A percentile compares a stretch with the other conserved stretches of the same genome.
These are phyloP conservation scores for Saccharomycopsis hybrid DNA, from an alignment of 1,139 yeast species.

Conservation along the genomic window DNA sequence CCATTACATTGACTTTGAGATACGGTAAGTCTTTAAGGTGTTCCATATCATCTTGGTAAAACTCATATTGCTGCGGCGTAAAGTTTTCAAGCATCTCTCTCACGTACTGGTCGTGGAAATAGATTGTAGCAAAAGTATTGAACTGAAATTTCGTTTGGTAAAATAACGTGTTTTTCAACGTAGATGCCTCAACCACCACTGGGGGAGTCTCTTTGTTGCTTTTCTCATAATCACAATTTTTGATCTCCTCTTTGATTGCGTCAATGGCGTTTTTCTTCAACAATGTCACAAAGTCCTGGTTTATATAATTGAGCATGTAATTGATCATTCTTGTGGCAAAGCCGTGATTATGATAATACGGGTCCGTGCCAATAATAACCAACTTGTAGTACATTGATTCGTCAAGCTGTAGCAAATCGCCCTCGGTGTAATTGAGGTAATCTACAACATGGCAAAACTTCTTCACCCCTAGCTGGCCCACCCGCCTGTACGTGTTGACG, in stretches of 20 bases:
- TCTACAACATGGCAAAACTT: slow-evolving; percentile 4
- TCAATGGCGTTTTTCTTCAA: not conserved
- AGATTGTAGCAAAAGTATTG: slow-evolving; percentile 14
- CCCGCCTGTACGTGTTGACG: not conserved
- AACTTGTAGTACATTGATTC: slow-evolving; percentile 7
- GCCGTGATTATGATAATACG: slow-evolving; percentile 15
- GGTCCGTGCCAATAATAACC: slow-evolving; percentile 15
- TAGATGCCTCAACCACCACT: slow-evolving; percentile 16
- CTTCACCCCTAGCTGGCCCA: slow-evolving; percentile 9
- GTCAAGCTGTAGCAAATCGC: not conserved
- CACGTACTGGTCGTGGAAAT: slow-evolving; percentile 6
- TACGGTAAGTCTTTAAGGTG: slow-evolving; percentile 4
- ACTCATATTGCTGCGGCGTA: slow-evolving; percentile 2
- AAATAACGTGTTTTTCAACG: slow-evolving; percentile 2
- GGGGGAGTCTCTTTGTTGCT: slow-evolving; percentile 4
- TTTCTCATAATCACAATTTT: slow-evolving; percentile 12
- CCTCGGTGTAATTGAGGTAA: slow-evolving; percentile 6
- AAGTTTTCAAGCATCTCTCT: slow-evolving; percentile 4
- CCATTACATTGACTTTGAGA: slow-evolving; percentile 8
- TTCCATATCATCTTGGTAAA: slow-evolving; percentile 8
- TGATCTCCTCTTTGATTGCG: not conserved
- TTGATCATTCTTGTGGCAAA: slow-evolving; percentile 6
- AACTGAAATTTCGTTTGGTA: slow-evolving; percentile 11
- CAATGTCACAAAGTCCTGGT: slow-evolving; percentile 5
- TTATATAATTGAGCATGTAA: slow-evolving; percentile 5